Percentiles rank a stretch among this genome's conserved stretches.
These are phyloP conservation scores for Xylariales sp. DNA, from an alignment of 2,329 filamentous ascomycete genomes.

Conservation along the genomic window DNA sequence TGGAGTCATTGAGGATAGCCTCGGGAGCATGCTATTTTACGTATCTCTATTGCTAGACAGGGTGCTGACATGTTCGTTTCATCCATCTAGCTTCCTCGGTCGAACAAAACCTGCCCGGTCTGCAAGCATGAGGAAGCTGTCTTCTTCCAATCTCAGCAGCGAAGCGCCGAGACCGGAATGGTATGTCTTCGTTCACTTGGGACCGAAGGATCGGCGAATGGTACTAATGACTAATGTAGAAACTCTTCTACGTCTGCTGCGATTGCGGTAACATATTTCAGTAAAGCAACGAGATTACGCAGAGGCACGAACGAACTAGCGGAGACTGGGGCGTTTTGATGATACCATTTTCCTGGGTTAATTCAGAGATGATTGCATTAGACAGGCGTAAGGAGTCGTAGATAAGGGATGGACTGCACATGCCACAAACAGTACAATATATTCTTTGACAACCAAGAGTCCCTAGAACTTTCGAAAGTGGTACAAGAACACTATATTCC, in stretches of 20 bases:
- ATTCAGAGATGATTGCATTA: too few relatives aligned
- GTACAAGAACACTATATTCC: too few relatives aligned
- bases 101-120: constrained; percentile 77
- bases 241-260: constrained; percentile 93
- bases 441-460: not conserved
- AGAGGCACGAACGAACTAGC: constrained; percentile 10
- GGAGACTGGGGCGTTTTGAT: constrained; percentile 15
- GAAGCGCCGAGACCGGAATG: constrained; percentile 97
- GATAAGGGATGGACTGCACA: not conserved
- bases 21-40: too few relatives aligned
- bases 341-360: constrained; percentile 12
- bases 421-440: not conserved
- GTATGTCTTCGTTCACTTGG: constrained; percentile 47
- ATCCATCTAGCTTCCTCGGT: constrained; percentile 73
- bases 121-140: constrained; percentile 89
- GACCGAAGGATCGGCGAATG: not conserved
- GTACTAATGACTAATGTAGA: constrained; percentile 42
- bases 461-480: constrained; percentile 1
- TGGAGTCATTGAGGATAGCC: not conserved
- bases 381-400: constrained; percentile 18
- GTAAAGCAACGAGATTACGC: constrained; percentile 28
- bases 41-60: constrained; percentile 4
- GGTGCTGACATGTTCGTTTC: constrained; percentile 35
- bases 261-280: constrained; percentile 85
- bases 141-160: constrained; percentile 98